These are phyloP conservation scores for Climacium dendroides DNA, from an alignment of 225 moss, liverwort and hornwort species.

Conservation along the genomic window DNA sequence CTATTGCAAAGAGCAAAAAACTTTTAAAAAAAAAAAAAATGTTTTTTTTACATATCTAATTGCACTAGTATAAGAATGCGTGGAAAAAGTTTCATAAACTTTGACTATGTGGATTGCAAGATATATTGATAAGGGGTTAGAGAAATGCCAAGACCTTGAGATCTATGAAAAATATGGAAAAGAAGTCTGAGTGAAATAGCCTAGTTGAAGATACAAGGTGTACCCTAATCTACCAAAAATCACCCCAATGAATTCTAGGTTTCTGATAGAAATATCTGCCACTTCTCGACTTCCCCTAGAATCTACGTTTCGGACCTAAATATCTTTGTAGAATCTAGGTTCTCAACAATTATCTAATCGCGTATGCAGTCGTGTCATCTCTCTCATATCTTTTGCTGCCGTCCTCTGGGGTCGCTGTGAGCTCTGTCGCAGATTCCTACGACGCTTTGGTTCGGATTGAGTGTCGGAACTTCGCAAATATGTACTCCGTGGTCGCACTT, in stretches of 20 bases:
- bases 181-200: too few relatives aligned
- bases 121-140: too few relatives aligned
- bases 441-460: not conserved
- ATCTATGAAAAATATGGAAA: not conserved
- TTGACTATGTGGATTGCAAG: too few relatives aligned
- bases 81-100: too few relatives aligned
- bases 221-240: not conserved
- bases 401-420: not conserved
- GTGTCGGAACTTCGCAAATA: not conserved
- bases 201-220: not conserved
- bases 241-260: not conserved
- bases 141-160: too few relatives aligned
- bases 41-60: too few relatives aligned
- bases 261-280: not conserved
- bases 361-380: not conserved
- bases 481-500: not conserved
- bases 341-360: not conserved
- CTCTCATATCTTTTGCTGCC: not conserved
- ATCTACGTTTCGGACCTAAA: not conserved
- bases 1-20: too few relatives aligned
- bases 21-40: too few relatives aligned
- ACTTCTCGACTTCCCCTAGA: not conserved
- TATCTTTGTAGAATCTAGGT: not conserved
- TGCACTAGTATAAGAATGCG: too few relatives aligned
- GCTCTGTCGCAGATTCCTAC: not conserved